These are phyloP conservation scores for Kitagawia praeruptora DNA, from an alignment of 129 eudicot species.

Conservation along the genomic window DNA sequence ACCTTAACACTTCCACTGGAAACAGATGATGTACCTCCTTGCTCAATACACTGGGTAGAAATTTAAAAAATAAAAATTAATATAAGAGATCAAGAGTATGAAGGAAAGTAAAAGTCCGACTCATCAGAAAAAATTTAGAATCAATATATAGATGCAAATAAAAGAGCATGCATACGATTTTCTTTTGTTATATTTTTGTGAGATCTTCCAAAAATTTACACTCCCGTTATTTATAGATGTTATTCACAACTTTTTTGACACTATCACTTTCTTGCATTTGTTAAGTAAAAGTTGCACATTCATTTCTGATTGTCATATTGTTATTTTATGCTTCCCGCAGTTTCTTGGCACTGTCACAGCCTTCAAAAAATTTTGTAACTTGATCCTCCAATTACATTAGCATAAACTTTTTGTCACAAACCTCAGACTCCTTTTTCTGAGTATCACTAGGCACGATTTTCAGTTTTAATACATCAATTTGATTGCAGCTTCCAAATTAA, in stretches of 20 bases:
- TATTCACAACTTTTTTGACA: background rate
- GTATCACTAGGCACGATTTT: background rate
- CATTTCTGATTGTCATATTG: background rate
- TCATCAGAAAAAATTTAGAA: background rate
- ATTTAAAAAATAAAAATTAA: background rate
- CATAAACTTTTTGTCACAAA: background rate
- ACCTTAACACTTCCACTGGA: conserved; percentile 24
- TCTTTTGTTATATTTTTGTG: background rate
- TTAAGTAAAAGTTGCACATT: background rate
- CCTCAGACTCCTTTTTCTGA: background rate
- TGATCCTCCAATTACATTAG: background rate
- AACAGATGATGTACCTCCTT: conserved; percentile 62
- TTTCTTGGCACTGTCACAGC: background rate
- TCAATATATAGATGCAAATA: no score
- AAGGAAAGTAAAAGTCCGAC: background rate
- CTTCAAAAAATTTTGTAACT: background rate
- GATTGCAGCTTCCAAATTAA: background rate
- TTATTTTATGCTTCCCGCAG: background rate
- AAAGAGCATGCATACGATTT: background rate
- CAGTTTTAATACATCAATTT: background rate
- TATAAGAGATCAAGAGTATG: background rate
- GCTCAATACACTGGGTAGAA: conserved; percentile 64
- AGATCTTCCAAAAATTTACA: background rate
- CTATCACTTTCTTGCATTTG: background rate
- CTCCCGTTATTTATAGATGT: background rate